Evolutionary conservation across 2,329 filamentous ascomycete species (phyloP).

Genomic region (Trichoderma guizhouense): DNA sequence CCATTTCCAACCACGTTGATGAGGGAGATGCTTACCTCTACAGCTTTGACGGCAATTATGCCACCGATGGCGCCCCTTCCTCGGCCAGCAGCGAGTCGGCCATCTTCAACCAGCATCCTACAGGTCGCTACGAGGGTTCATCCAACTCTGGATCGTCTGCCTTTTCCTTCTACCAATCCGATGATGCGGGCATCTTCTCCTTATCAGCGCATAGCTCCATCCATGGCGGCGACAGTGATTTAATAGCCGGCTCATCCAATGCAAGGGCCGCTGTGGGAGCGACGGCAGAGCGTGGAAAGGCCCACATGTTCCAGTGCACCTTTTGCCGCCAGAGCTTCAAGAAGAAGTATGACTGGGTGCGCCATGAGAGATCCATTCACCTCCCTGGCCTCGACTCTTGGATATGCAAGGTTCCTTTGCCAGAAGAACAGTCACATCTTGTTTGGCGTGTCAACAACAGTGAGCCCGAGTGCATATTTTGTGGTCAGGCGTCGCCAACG

Average conservation of each 20-base stretch:
- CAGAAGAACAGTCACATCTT: constrained; percentile 37
- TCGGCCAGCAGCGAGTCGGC: constrained; percentile 32
- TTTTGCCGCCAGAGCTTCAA: constrained; percentile 39
- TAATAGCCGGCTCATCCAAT: constrained; percentile 22
- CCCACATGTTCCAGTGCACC: constrained; percentile 35
- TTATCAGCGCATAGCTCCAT: constrained; percentile 21
- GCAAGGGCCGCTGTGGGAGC: constrained; percentile 16
- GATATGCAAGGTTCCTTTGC: constrained; percentile 47
- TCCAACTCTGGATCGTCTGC: constrained; percentile 30
- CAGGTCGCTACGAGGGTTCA: constrained; percentile 23
- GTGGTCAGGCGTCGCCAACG: constrained; percentile 33
- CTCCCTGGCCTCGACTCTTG: constrained; percentile 41
- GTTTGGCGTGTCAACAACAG: constrained; percentile 48
- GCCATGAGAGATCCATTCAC: constrained; percentile 51
- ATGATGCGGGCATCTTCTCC: constrained; percentile 18
- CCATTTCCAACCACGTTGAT: constrained; percentile 19
- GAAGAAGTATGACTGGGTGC: constrained; percentile 41
- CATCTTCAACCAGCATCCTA: constrained; percentile 20
- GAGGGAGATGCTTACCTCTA: neutral
- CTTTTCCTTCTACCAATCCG: constrained; percentile 23
- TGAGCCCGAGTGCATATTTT: constrained; percentile 40
- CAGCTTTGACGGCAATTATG: constrained; percentile 4
- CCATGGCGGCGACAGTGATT: neutral
- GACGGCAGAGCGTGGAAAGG: constrained; percentile 20
- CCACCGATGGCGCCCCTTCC: constrained; percentile 30